phyloP scores from a whole-genome alignment of 805 yeast species.

The Saccharomycopsis fibuligera region DNA sequence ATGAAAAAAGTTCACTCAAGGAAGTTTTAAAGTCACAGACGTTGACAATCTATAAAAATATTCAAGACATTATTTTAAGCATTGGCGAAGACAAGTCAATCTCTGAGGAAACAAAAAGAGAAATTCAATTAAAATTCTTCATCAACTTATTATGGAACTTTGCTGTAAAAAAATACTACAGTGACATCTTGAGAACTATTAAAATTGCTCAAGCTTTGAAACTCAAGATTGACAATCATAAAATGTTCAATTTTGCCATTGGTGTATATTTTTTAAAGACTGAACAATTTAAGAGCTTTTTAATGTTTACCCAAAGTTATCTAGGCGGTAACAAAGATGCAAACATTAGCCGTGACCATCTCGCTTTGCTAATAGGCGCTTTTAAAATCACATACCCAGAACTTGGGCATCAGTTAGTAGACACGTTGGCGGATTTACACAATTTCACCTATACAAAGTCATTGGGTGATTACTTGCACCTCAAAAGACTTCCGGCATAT shows the following conservation, averaged over 20 bases:
- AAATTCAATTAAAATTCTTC: conserved; percentile 1
- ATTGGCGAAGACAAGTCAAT: not conserved
- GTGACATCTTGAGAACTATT: conserved; percentile 11
- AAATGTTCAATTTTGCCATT: conserved; percentile 2
- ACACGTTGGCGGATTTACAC: not conserved
- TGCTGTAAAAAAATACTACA: conserved; percentile 11
- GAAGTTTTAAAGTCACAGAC: not conserved
- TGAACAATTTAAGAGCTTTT: conserved; percentile 6
- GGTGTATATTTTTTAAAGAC: conserved; percentile 11
- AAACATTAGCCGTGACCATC: not conserved
- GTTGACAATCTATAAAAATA: not conserved
- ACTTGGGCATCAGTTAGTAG: not conserved
- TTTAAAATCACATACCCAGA: not conserved
- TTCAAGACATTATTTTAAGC: conserved; percentile 4
- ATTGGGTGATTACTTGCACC: too few species aligned
- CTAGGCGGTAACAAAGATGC: not conserved
- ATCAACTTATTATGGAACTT: not conserved
- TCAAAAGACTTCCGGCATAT: too few species aligned
- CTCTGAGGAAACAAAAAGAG: not conserved
- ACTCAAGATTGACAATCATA: not conserved
- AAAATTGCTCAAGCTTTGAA: conserved; percentile 5
- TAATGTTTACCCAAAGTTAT: conserved; percentile 2
- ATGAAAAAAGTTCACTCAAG: not conserved
- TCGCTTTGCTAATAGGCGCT: not conserved
- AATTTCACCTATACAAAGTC: too few species aligned